Base-by-base conservation (phyloP, 139 green algal genomes). In the Ettlia oleoabundans region DNA sequence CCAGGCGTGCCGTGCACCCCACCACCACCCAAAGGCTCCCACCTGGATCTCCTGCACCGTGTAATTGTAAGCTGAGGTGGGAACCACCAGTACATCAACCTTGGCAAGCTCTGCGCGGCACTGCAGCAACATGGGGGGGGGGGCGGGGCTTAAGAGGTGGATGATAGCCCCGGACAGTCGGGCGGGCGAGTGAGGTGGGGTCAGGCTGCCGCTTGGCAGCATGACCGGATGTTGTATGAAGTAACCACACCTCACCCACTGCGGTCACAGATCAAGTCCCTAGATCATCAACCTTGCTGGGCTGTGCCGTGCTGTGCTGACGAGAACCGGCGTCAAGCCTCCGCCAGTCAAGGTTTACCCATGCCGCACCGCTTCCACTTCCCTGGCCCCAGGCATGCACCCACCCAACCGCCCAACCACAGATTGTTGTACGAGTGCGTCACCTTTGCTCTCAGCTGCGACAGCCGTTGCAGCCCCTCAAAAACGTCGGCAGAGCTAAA, bases 31-130 rank as follows among this genome's bases (percentile, higher is more conserved):
- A 41, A 4, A 9, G 2, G n/a, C 33, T 28, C 70, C 24, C 32
- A 40, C 77, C 77, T 75, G 58, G 7, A 95, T 86, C 61, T 94
- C 89, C 43, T 74, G 55, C 18, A 93, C 65, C 0, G 91, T 93
- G 90, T 92, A 96, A 81, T 95, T 90, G 62, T 95, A 89, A 3
- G 93, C 86, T 4, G 88, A 90, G 15, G 92, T 96, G 24, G 93
- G 93, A 37, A 96, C 93, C 66, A 96, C 79, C 72, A 96, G 88
- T 22, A 91, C 30, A 37, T 96, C 91, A 4, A 93, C 76, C 24
- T 84, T 88, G 9, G 79, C 63, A 55, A 96, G 82, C 82, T 92
- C 61, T 3, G 69, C 43, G 4, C 89, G 73, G 2, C 58, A 69
- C 73, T 80, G 73, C 73, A 80, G 30, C 55, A 65, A n/a, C 18